These are phyloP conservation scores for Protomyces inundatus DNA, from an alignment of 1,139 yeast species.

Conservation along the genomic window DNA sequence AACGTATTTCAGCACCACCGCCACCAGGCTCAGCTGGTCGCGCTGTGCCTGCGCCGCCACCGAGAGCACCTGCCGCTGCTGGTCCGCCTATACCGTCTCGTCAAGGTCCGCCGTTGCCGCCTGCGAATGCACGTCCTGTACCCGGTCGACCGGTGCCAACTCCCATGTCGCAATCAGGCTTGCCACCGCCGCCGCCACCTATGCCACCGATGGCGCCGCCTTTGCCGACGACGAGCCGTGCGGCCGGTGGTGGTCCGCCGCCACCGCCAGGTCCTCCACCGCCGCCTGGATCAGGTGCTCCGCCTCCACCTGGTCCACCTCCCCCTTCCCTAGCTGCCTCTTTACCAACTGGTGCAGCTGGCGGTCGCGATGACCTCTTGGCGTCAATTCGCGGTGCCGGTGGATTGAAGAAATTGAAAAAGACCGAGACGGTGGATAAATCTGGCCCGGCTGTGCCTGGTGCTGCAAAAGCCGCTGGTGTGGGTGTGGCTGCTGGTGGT, in stretches of 20 bases:
- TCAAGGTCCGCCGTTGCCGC: slow-evolving; percentile 21
- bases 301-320: slow-evolving; percentile 32
- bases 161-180: slow-evolving; percentile 4
- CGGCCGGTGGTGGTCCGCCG: background rate
- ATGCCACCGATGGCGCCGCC: slow-evolving; percentile 33
- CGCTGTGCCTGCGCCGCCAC: slow-evolving; percentile 32
- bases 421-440: slow-evolving; percentile 69
- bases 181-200: slow-evolving; percentile 34
- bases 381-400: slow-evolving; percentile 81
- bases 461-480: slow-evolving; percentile 4
- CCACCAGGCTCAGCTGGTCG: slow-evolving; percentile 33
- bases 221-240: background rate
- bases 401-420: slow-evolving; percentile 62
- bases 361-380: slow-evolving; percentile 70
- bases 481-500: slow-evolving; percentile 1
- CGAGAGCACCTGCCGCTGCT: slow-evolving; percentile 29
- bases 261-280: slow-evolving; percentile 8
- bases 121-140: slow-evolving; percentile 10
- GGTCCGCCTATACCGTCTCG: slow-evolving; percentile 35
- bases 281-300: background rate
- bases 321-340: slow-evolving; percentile 39
- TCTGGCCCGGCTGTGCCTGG: slow-evolving; percentile 16
- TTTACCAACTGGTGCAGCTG: slow-evolving; percentile 38
- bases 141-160: slow-evolving; percentile 25
- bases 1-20: slow-evolving; percentile 31